Evolutionary conservation across 768 basidiomycete species (phyloP), one percentile per base, ranked within the genome.

Genomic region (Boletus sensibilis): DNA sequence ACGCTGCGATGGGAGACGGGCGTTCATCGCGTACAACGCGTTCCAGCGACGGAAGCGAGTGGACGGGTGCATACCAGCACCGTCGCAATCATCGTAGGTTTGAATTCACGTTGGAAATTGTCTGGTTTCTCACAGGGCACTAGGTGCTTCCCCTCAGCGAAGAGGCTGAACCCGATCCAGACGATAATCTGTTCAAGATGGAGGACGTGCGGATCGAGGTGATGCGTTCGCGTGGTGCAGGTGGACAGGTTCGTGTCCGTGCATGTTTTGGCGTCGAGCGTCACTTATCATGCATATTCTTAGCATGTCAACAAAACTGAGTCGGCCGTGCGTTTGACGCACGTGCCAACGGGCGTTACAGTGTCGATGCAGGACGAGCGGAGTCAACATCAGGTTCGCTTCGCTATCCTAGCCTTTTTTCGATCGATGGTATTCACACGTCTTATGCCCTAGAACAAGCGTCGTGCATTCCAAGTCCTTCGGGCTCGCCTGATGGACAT

Each of bases 251-350:
- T 58, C 51, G 76, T 64, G 11, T 41, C 21, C 12, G 27, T 35
- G 13, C 10, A 2, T 20, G 12, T 29, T 23, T 20, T 21, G 7
- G 41, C 21, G 23, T 14, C 23, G 12, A n/a, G 20, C 51, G 35
- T 45, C 37, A 31, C 37, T 35, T 20, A 37, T 41, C 21, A 3
- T 7, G 12, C n/a, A 1, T 43, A 13, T 31, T n/a, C 13, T 5
- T 56, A 98, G 89, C 96, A 98, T 73, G 97, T 98, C 65, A 99
- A 99, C 75, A 92, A 89, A 79, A 98, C 97, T 0, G 97, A 99
- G 73, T 98, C 96, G 3, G 96, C 97, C 3, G 94, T 99, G 21
- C 87, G 97, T 1, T 72, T 98, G 43, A 96, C 94, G 0, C 97
- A 99, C 65, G 74, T 90, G 14, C 96, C 97, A 1, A 90, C 93